Conservation (phyloP, 2,329 filamentous ascomycete genomes). For the Aspergillus sp. region DNA sequence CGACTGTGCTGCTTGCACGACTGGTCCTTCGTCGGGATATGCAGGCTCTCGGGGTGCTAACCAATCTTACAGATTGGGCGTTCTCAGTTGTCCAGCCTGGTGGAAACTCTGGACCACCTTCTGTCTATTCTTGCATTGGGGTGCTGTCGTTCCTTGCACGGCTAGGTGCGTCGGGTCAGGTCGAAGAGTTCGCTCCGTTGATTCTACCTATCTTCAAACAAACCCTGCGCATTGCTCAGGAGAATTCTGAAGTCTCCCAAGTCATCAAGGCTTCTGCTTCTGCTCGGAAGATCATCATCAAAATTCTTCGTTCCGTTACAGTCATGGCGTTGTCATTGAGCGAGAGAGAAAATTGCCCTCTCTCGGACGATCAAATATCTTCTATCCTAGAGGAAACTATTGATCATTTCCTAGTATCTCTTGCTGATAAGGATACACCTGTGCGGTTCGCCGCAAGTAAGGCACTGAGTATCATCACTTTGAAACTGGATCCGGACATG, state of each 20-base stretch:
- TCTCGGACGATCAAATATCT: slow-evolving; percentile 29
- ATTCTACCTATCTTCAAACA: slow-evolving; percentile 62
- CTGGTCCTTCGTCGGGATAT: slow-evolving; percentile 83
- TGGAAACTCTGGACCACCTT: slow-evolving; percentile 33
- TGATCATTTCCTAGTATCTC: slow-evolving; percentile 69
- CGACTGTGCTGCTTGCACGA: slow-evolving; percentile 75
- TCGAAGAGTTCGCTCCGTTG: slow-evolving; percentile 67
- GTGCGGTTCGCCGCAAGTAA: slow-evolving; percentile 90
- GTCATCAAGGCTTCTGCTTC: slow-evolving; percentile 67
- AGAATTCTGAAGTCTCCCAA: slow-evolving; percentile 46
- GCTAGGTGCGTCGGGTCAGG: slow-evolving; percentile 65
- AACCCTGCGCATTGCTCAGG: slow-evolving; percentile 56
- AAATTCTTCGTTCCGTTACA: slow-evolving; percentile 72
- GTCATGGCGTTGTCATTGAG: slow-evolving; percentile 58
- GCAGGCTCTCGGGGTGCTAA: slow-evolving; percentile 68
- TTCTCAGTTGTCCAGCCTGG: slow-evolving; percentile 54
- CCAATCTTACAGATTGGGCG: slow-evolving; percentile 66
- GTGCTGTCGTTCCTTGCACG: slow-evolving; percentile 75
- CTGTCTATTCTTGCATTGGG: slow-evolving; percentile 73
- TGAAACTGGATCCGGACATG: slow-evolving; percentile 75
- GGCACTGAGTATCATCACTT: slow-evolving; percentile 77
- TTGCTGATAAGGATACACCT: slow-evolving; percentile 85
- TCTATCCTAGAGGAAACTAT: slow-evolving; percentile 74
- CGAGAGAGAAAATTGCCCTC: slow-evolving; percentile 22
- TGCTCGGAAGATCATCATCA: slow-evolving; percentile 76